Conservation (phyloP, 1,284 basidiomycete species). For the Xanthoconium separans region DNA sequence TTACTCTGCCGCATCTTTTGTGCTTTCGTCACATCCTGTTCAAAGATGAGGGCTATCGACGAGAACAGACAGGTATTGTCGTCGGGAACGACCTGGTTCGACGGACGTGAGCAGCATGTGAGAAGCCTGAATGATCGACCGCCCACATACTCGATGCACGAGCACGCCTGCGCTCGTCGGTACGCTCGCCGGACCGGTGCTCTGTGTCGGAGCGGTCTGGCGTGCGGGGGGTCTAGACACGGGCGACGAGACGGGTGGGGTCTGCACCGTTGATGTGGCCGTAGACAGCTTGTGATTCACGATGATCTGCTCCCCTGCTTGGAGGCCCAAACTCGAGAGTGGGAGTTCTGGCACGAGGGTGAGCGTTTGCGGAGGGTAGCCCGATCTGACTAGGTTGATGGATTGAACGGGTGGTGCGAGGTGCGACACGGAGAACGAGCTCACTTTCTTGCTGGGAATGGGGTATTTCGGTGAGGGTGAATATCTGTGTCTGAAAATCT, state of each 20-base stretch:
- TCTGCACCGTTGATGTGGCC: constrained; percentile 2
- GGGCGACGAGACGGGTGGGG: constrained; percentile 10
- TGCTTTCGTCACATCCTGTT: constrained; percentile 73
- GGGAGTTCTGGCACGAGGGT: constrained; percentile 71
- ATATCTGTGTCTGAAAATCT: constrained; percentile 74
- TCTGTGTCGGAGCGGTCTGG: constrained; percentile 13
- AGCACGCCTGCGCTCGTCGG: constrained; percentile 55
- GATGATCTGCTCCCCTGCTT: constrained; percentile 80
- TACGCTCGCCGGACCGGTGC: constrained; percentile 56
- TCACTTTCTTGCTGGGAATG: constrained; percentile 76
- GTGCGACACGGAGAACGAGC: constrained; percentile 29
- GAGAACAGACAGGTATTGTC: constrained; percentile 94
- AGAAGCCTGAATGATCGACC: not conserved
- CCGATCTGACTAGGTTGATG: constrained; percentile 65
- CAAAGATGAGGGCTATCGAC: constrained; percentile 80
- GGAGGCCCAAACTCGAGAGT: constrained; percentile 73
- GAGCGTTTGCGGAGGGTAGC: constrained; percentile 78
- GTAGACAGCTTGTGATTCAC: constrained; percentile 53
- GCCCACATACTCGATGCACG: constrained; percentile 58
- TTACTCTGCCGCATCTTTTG: constrained; percentile 64
- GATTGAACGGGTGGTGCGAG: not conserved
- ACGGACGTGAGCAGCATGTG: constrained; percentile 7
- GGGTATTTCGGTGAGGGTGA: constrained; percentile 62
- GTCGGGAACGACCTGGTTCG: constrained; percentile 78
- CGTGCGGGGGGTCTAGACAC: constrained; percentile 14